A percentile compares a stretch with the other conserved stretches of the same genome.
Evolutionary conservation across 208 protist species (phyloP).

Genomic region (Naegleria lovaniensis): DNA sequence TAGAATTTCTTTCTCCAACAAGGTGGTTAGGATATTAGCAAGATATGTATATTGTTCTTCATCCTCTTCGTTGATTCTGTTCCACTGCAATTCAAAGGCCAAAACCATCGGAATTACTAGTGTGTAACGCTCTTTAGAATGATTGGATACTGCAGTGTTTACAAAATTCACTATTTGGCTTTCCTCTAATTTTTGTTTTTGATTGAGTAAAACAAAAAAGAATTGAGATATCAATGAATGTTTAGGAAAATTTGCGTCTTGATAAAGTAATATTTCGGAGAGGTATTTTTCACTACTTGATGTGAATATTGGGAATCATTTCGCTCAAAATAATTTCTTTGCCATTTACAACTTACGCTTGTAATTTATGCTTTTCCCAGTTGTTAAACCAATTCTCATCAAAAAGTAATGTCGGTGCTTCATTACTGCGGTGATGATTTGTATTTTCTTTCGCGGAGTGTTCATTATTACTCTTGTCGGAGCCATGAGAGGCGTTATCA

Average conservation of each 20-base stretch:
- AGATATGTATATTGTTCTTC: neutral
- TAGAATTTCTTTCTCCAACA: neutral
- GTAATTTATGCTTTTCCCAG: too few relatives aligned
- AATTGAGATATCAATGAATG: neutral
- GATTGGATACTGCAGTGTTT: neutral
- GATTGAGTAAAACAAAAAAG: neutral
- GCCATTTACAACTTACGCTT: too few relatives aligned
- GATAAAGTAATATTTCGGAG: too few relatives aligned
- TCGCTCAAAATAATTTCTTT: too few relatives aligned
- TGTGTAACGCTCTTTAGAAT: neutral
- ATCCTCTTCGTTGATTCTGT: neutral
- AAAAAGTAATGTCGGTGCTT: too few relatives aligned
- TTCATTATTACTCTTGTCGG: too few relatives aligned
- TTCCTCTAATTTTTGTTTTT: neutral
- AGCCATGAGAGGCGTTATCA: too few relatives aligned
- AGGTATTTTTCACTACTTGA: too few relatives aligned
- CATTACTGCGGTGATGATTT: too few relatives aligned
- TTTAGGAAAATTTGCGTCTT: neutral
- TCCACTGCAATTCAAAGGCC: neutral
- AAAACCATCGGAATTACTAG: neutral
- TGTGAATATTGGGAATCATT: too few relatives aligned
- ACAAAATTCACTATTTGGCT: neutral
- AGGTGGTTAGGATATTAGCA: neutral
- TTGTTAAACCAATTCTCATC: too few relatives aligned
- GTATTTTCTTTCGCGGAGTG: too few relatives aligned